Conservation (phyloP, 2,329 filamentous ascomycete genomes). For the Pseudogymnoascus destructans region DNA sequence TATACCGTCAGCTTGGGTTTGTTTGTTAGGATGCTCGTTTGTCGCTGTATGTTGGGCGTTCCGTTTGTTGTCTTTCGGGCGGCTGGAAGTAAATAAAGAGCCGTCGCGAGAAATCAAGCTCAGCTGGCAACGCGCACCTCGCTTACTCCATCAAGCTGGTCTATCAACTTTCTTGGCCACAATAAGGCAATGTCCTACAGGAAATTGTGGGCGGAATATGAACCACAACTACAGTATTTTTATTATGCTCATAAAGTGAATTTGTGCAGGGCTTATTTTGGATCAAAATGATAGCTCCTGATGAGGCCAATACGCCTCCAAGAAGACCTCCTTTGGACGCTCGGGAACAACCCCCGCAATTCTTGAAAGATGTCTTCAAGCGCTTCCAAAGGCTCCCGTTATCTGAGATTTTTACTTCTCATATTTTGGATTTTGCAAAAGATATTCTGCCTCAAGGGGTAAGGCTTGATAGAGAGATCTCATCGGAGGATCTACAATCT, state of each 20-base stretch:
- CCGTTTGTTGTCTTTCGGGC: constrained; percentile 8
- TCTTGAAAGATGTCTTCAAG: constrained; percentile 63
- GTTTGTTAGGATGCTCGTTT: constrained; percentile 1
- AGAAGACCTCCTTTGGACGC: constrained; percentile 44
- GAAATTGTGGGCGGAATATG: background rate
- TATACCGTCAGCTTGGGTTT: background rate
- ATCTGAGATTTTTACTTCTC: constrained; percentile 35
- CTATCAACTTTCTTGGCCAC: background rate
- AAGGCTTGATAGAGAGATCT: constrained; percentile 30
- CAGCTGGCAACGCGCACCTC: constrained; percentile 5
- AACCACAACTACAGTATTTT: background rate
- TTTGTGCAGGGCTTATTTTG: background rate
- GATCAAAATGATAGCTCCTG: background rate
- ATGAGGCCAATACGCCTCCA: background rate
- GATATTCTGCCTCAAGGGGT: constrained; percentile 12
- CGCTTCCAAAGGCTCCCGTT: constrained; percentile 49
- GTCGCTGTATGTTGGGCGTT: background rate
- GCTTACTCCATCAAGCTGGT: constrained; percentile 5
- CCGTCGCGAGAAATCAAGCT: constrained; percentile 8
- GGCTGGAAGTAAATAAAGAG: constrained; percentile 8
- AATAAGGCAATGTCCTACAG: constrained; percentile 1
- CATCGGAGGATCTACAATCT: constrained; percentile 32
- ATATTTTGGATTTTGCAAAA: constrained; percentile 41
- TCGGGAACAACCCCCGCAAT: constrained; percentile 61
- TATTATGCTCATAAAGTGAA: background rate